Evolutionary conservation across 441 rosid genomes (phyloP).

Genomic region (Isatis lusitanica): DNA sequence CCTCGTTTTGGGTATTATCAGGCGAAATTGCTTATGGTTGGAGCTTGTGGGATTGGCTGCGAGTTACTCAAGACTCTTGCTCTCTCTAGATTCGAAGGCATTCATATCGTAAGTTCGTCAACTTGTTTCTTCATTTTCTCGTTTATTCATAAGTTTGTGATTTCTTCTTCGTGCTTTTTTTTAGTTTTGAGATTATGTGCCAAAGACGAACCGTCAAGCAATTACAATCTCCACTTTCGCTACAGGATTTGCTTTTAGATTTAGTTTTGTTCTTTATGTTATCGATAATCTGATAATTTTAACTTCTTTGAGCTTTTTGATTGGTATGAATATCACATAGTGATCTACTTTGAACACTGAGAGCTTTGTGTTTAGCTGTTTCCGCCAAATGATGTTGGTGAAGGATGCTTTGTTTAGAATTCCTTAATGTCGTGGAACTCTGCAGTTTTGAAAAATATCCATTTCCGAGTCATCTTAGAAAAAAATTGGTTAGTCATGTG

Average conservation of each 20-base stretch:
- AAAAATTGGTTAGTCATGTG: too few relatives aligned
- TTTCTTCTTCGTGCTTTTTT: neutral
- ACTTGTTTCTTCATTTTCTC: neutral
- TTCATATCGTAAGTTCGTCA: constrained; percentile 73
- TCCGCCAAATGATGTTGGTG: too few relatives aligned
- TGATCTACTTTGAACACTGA: neutral
- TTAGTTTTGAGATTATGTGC: neutral
- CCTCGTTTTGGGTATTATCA: constrained; percentile 53
- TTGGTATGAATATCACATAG: neutral
- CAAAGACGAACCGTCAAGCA: neutral
- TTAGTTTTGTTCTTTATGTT: neutral
- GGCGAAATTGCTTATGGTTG: constrained; percentile 96
- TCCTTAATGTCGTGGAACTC: too few relatives aligned
- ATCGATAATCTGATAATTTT: neutral
- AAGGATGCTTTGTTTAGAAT: too few relatives aligned
- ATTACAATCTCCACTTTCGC: neutral
- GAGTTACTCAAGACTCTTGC: constrained; percentile 95
- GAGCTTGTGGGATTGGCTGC: constrained; percentile 98
- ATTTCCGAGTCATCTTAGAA: too few relatives aligned
- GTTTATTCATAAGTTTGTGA: neutral
- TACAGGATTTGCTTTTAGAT: neutral
- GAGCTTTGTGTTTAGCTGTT: neutral
- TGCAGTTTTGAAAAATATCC: too few relatives aligned
- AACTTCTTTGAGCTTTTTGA: constrained; percentile 4
- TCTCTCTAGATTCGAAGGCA: constrained; percentile 85